phyloP scores from a whole-genome alignment of 1,139 yeast species.

The Saccharomyces hybrid region DNA sequence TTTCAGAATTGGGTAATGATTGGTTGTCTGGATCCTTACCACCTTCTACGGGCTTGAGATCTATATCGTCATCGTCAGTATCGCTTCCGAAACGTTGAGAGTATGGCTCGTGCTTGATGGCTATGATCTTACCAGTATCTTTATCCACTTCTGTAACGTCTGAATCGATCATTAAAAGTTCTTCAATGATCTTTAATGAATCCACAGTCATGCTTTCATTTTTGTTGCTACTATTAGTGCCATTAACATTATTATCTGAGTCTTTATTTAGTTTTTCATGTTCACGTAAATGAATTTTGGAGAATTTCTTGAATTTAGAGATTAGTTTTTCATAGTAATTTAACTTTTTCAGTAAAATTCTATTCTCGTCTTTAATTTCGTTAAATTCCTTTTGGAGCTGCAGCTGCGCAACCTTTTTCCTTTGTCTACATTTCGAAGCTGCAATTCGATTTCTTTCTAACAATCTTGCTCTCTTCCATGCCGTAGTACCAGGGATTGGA shows the following conservation, averaged over 20 bases:
- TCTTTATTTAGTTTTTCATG: slow-evolving; percentile 16
- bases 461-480: slow-evolving; percentile 67
- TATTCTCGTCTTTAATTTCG: slow-evolving; percentile 41
- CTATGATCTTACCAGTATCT: slow-evolving; percentile 21
- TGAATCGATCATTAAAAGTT: slow-evolving; percentile 31
- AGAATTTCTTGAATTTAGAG: slow-evolving; percentile 28
- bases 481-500: slow-evolving; percentile 71
- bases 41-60: neutral
- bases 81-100: neutral
- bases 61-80: neutral
- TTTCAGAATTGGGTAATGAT: neutral
- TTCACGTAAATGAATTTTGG: slow-evolving; percentile 26
- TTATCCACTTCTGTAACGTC: slow-evolving; percentile 24
- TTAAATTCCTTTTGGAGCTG: slow-evolving; percentile 54
- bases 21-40: neutral
- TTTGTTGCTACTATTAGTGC: neutral
- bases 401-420: slow-evolving; percentile 65
- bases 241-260: neutral
- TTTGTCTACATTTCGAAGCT: slow-evolving; percentile 68
- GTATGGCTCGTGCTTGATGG: slow-evolving; percentile 12
- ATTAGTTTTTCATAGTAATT: slow-evolving; percentile 31
- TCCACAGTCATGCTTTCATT: slow-evolving; percentile 9
- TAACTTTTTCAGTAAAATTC: slow-evolving; percentile 37
- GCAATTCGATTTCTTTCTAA: slow-evolving; percentile 67
- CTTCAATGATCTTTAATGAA: slow-evolving; percentile 28